Base-by-base conservation (phyloP, 108 stramenopile species). In the Skeletonema menzelii region DNA sequence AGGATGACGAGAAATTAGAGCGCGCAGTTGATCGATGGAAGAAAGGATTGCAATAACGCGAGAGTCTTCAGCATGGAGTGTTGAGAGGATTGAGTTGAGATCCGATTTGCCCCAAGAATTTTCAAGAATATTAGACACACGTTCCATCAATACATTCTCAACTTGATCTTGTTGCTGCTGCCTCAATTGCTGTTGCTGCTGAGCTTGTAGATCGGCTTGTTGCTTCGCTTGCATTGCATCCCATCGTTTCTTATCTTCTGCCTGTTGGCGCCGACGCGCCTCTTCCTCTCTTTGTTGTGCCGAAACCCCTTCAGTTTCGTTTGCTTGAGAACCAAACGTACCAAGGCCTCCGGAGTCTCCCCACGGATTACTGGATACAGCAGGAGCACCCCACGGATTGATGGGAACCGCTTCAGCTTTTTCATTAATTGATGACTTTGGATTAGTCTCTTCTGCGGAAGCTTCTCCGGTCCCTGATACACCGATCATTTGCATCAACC, bases 401-500 rank as follows among this genome's bases (percentile, higher is more conserved):
- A 40, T 73, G 28, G 88, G 80, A 56, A 91, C 77, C 4, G 83
- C 38, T 6, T 80, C 40, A 35, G 55, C 79, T n/a, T 66, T 47
- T 20, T 59, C 73, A 34, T 53, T 70, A n/a, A 60, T 70, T 5
- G 68, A 55, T 20, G 30, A 14, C 35, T 76, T 49, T 11, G 47
- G 17, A 11, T 59, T 27, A 60, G 59, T 47, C 44, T 26, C 27
- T 14, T 66, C 60, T 22, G 63, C 61, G 4, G 71, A 35, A 15
- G 60, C 59, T 5, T 61, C 67, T 24, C 76, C 83, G n/a, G 62
- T 67, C 30, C 66, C 83, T 8, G 57, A 70, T 5, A 93, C 94
- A 10, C 94, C 94, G 79, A 95, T 95, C 94, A 95, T 91, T 59
- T 86, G 76, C 94, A 95, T 95, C 34, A 95, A 70, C 28, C 89